Conservation (phyloP, 2,329 filamentous ascomycete species). For the Eurotiales sp. region DNA sequence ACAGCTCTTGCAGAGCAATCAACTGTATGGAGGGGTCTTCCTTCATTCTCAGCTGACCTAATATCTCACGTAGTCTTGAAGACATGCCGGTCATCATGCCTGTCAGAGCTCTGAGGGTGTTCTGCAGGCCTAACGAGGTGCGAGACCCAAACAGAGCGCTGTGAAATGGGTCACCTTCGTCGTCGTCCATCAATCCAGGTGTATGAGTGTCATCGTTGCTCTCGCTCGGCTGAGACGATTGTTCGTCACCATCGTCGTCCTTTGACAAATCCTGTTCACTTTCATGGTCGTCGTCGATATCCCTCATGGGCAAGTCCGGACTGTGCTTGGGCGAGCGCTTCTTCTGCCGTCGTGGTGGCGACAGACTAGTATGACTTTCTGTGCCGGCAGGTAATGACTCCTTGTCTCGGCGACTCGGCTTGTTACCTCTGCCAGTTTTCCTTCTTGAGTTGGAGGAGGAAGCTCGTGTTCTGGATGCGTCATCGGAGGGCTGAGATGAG, state of each 20-base stretch:
- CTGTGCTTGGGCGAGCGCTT: constrained; percentile 53
- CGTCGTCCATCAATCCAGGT: constrained; percentile 49
- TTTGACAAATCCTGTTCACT: constrained; percentile 29
- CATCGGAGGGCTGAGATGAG: constrained; percentile 62
- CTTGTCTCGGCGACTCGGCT: constrained; percentile 49
- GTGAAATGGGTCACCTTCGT: constrained; percentile 60
- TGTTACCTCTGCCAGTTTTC: constrained; percentile 70
- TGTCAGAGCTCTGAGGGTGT: constrained; percentile 77
- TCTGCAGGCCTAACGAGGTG: constrained; percentile 65
- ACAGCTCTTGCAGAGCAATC: constrained; percentile 87
- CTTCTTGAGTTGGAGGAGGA: constrained; percentile 64
- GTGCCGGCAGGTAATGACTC: constrained; percentile 22
- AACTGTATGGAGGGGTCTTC: constrained; percentile 84
- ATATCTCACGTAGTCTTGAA: constrained; percentile 71
- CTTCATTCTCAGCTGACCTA: constrained; percentile 72
- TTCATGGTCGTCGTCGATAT: constrained; percentile 59
- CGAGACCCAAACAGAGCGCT: constrained; percentile 62
- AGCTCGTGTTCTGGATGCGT: constrained; percentile 52
- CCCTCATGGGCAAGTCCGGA: constrained; percentile 68
- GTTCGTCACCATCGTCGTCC: constrained; percentile 48
- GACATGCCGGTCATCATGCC: constrained; percentile 89
- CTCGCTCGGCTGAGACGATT: constrained; percentile 58
- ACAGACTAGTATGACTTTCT: constrained; percentile 30
- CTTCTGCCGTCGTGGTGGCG: constrained; percentile 47
- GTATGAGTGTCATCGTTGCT: constrained; percentile 60